Evolutionary conservation across 1,284 basidiomycete species (phyloP), one percentile per base, ranked within the genome.

Genomic region (Austroboletus novae-zelandiae): DNA sequence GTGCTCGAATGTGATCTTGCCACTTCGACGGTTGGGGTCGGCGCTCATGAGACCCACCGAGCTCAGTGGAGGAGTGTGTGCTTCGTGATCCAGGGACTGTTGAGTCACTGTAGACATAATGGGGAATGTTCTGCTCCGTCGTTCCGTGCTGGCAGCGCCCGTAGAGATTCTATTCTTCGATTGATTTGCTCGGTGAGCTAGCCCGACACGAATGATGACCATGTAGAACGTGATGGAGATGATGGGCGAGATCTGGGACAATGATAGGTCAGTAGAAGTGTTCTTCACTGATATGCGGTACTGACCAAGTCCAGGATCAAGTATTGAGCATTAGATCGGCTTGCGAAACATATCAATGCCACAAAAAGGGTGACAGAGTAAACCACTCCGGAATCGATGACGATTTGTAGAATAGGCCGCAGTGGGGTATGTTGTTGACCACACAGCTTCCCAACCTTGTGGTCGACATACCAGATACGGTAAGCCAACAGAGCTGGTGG

Each of bases 221-320:
- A 60, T 60, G 18, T 60, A 62, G 43, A 62, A 62, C 23, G 58
- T 58, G 48, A 60, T 62, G 7, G 58, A 62, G 25, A 60, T 61
- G 36, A 62, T 48, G 8, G 59, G 61, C 35, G 46, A 50, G 23
- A 57, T 50, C 51, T 63, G n/a, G 29, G 29, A 20, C 1, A 34
- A 17, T 15, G 10, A 29, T 11, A 15, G 17, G 9, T 55, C 23
- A 51, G 50, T 34, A 35, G 1, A 13, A 23, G 3, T 9, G 9
- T 43, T 29, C 18, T 18, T 14, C 25, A 8, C 29, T 13, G 17
- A 13, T 1, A 17, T 7, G n/a, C 18, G 40, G 6, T 40, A 10
- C 52, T 54, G 10, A 66, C 62, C 54, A 56, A 51, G 42, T 55
- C 50, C 9, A 67, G 9, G 3, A 65, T 17, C 18, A 64, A 45